A percentile compares a stretch with the other conserved stretches of the same genome.
phyloP scores from a whole-genome alignment of 2,329 filamentous ascomycete species.

The Pseudogymnoascus sp. region DNA sequence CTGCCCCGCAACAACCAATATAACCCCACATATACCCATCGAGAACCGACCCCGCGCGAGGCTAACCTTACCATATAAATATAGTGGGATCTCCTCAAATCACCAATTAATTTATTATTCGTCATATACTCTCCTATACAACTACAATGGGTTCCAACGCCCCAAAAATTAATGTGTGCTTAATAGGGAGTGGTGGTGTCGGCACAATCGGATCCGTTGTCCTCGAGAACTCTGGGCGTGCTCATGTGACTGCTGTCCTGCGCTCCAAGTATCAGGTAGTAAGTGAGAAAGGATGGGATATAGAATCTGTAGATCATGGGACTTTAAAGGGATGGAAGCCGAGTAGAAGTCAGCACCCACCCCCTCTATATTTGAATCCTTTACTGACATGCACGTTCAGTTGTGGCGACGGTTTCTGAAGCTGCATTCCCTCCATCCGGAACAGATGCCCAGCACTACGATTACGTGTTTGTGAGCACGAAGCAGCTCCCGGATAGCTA shows the following conservation, averaged over 20 bases:
- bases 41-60: conserved; percentile 7
- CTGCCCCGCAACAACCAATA: neutral
- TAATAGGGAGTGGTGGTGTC: conserved; percentile 23
- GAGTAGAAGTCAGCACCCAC: conserved; percentile 15
- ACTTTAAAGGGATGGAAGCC: conserved; percentile 21
- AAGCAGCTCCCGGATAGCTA: conserved; percentile 27
- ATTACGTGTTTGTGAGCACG: conserved; percentile 27
- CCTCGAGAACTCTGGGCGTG: conserved; percentile 20
- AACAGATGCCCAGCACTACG: conserved; percentile 17
- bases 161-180: conserved; percentile 18
- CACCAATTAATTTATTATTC: neutral
- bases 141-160: neutral
- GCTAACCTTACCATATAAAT: conserved; percentile 1
- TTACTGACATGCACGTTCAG: neutral
- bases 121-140: neutral
- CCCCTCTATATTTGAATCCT: neutral
- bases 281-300: conserved; percentile 20
- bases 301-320: conserved; percentile 23
- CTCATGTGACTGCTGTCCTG: conserved; percentile 21
- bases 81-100: conserved; percentile 2
- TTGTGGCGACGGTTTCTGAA: conserved; percentile 1
- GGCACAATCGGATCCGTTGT: conserved; percentile 24
- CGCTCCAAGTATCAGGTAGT: conserved; percentile 23
- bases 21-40: conserved; percentile 2
- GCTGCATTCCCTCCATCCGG: neutral